Percentiles rank a stretch among this genome's conserved stretches.
phyloP scores from a whole-genome alignment of 352 stramenopile species.

The Phytophthora sp. region DNA sequence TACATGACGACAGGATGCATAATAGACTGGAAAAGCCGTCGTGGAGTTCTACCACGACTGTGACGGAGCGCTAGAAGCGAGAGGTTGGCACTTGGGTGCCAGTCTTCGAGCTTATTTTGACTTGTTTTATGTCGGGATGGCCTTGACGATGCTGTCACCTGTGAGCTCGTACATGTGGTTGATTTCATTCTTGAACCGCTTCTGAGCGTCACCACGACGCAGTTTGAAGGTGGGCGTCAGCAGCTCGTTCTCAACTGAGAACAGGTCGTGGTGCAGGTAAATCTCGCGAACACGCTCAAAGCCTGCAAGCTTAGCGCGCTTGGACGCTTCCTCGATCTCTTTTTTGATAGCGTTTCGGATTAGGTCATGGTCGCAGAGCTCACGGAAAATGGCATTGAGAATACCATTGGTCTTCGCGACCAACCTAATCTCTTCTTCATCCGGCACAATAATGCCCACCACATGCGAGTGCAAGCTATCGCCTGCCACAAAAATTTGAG shows the following conservation, averaged over 20 bases:
- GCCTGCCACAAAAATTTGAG: slow-evolving; percentile 96
- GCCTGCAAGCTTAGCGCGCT: slow-evolving; percentile 77
- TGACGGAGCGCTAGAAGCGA: background rate
- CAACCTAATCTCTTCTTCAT: slow-evolving; percentile 47
- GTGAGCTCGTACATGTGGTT: slow-evolving; percentile 71
- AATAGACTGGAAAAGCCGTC: slow-evolving; percentile 17
- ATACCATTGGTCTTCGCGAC: slow-evolving; percentile 42
- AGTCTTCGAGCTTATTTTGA: background rate
- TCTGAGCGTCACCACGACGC: slow-evolving; percentile 81
- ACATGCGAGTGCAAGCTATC: slow-evolving; percentile 96
- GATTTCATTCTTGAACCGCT: slow-evolving; percentile 70
- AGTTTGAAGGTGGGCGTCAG: slow-evolving; percentile 98
- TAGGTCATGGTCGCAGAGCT: slow-evolving; percentile 59
- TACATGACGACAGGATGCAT: slow-evolving; percentile 23
- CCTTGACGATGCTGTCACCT: slow-evolving; percentile 56
- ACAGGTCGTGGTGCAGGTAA: slow-evolving; percentile 90
- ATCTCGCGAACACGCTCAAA: slow-evolving; percentile 95
- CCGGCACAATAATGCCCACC: slow-evolving; percentile 94
- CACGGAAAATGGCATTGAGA: slow-evolving; percentile 36
- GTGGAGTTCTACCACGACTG: background rate
- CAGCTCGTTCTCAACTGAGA: slow-evolving; percentile 94
- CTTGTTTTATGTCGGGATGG: slow-evolving; percentile 22
- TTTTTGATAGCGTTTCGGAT: slow-evolving; percentile 50
- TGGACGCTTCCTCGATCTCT: slow-evolving; percentile 61
- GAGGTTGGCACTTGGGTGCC: background rate